phyloP scores from a whole-genome alignment of 169 alveolate species.

The Plasmodium vivax region DNA sequence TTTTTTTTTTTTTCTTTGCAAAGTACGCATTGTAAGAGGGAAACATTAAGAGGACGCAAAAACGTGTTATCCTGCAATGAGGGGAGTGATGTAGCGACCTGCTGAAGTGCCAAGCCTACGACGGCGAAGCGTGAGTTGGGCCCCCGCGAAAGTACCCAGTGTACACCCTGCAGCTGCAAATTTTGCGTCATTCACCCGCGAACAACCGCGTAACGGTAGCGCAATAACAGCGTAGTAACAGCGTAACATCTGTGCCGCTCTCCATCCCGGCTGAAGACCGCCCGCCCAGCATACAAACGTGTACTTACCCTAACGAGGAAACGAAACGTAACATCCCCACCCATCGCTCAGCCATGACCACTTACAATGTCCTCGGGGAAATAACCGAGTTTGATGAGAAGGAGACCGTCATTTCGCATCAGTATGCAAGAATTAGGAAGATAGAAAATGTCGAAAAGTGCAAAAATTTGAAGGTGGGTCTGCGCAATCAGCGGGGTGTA shows the following conservation, averaged over 20 bases:
- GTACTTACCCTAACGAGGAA: neutral
- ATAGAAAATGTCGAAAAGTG: conserved; percentile 80
- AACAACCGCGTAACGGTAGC: neutral
- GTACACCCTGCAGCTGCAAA: neutral
- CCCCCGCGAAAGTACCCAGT: neutral
- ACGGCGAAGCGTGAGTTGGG: neutral
- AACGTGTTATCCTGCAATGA: neutral
- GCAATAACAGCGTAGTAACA: neutral
- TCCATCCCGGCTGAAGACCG: neutral
- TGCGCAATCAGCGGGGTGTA: neutral
- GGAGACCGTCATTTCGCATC: conserved; percentile 63
- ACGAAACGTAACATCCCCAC: neutral
- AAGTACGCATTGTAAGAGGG: neutral
- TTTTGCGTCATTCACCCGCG: neutral
- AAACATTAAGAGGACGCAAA: neutral
- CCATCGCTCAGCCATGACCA: conserved; percentile 23
- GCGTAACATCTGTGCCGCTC: neutral
- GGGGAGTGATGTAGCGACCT: neutral
- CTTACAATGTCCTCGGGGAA: conserved; percentile 63
- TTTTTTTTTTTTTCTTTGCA: neutral
- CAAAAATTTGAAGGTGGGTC: conserved; percentile 76
- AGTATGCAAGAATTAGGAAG: conserved; percentile 73
- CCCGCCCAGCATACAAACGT: neutral
- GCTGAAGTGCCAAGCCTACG: neutral
- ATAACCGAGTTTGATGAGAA: conserved; percentile 40